Base-by-base conservation (phyloP, 805 yeast genomes). In the Grigorovia yakushimaensis region DNA sequence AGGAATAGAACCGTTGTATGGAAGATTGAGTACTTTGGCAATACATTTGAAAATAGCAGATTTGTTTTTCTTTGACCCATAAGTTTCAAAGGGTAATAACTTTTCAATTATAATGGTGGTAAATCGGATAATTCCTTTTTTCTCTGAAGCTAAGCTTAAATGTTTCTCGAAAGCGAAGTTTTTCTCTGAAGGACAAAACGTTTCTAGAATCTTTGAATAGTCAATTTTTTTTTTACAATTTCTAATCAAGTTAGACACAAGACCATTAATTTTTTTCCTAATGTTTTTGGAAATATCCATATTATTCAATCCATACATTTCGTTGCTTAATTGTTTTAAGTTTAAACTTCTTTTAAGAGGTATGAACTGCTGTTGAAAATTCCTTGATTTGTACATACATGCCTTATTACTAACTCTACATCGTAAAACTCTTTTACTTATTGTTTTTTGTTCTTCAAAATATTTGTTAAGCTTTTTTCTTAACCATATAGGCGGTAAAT, bases 1-100 rank as follows among this genome's bases (percentile, higher is more conserved):
- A 0, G 64, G 46, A 0, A 78, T 37, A 2, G 47, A 46, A 6
- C 73, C 77, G 35, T 64, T 64, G 10, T 69, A 57, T 0, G 71
- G 65, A 24, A 72, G 54, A 13, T 57, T 53, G 0, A 84, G 47
- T 24, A 74, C 63, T 2, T 44, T 23, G 0, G 74, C 62, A 0
- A 83, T 54, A 9, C 60, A 59, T 4, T 54, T 49, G 39, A 69
- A 56, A 0, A 83, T 55, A 0, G 56, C 45, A 0, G 70, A 48
- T 56, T 75, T 74, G 56, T 85, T 85, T 13, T 56, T 50, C 2
- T 51, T 54, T 2, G 76, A 60, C 0, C 94, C 94, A 65, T 79
- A 76, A 1, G 73, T 48, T 6, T 68, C 71, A 0, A 54, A 20
- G 0, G 88, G 85, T 20, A 83, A 64, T 0, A 82, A 52, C 44